Base-by-base conservation (phyloP, 1,139 yeast genomes). In the Diutina sp. region DNA sequence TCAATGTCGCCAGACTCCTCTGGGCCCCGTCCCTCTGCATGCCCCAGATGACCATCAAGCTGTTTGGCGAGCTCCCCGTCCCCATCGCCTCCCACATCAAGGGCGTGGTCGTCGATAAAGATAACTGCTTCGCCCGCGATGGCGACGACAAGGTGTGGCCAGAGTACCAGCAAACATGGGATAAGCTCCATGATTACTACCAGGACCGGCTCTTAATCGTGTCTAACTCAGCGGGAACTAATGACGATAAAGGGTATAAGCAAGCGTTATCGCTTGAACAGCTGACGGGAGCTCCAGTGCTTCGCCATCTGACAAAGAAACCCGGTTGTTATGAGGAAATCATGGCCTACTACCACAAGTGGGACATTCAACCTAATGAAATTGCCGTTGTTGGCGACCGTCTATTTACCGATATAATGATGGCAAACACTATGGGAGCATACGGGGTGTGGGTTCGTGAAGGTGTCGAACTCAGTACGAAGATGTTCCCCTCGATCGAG, bases 401-500 rank as follows among this genome's bases (percentile, higher is more conserved):
- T 46, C 75, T 93, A 47, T 83, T 90, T 69, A 93, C 99, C 0
- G 99, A 93, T 67, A 80, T 93, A 59, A 72, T 91, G 57, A 88
- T 93, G 97, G 97, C 97, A 21, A 91, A 91, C 64, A 77, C 85
- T 77, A 90, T 91, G 96, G 96, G 96, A 0, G 78, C 96, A 0
- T 81, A 83, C 71, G 89, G 95, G 0, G 77, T 90, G 6, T 93
- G 98, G 97, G 66, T 93, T 1, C 73, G 78, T 58, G 83, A 83
- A 55, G 97, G 97, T 2, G 96, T 90, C 1, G 74, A 76, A 56
- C 73, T 77, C 55, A 78, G 85, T 1, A 68, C 73, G 41, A 76
- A 79, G 58, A 54, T 75, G 14, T 76, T 83, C 51, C 84, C 85
- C 32, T 70, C 68, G 41, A 57, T 80, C n/a, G 89, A 84, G 64